Base-by-base conservation (phyloP, 164 flowering plant genomes). In the Vitis labrusca region DNA sequence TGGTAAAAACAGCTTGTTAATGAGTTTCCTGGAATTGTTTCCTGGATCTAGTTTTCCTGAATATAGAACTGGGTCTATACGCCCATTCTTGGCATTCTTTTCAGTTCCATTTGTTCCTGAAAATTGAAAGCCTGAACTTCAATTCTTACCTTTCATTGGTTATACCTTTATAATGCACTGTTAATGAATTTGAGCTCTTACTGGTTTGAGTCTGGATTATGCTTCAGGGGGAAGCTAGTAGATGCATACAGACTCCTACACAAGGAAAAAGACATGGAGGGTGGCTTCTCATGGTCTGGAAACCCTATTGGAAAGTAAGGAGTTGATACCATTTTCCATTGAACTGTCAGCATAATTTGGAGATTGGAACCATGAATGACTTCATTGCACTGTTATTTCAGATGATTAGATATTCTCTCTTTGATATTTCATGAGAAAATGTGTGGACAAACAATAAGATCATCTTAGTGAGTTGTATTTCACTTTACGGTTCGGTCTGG, bases 211-310 rank as follows among this genome's bases (percentile, higher is more conserved):
- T 52, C 15, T 66, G 77, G 50, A 54, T 75, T 60, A 59, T 71
- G 50, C 74, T 79, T 54, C 83, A 93, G 98, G 86, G 98, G 99
- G 63, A 91, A 81, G 82, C 84, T 94, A 68, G 67, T 94, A 54
- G 99, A 94, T 83, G 99, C 97, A 12, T 92, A 94, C 77, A 84
- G 98, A 83, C 79, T 73, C 67, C 78, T 94, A 16, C 91, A 92
- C 79, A 79, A 86, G 78, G 98, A 90, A 32, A 83, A 86, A 76
- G 98, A 94, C 74, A 85, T 84, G 87, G 96, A 94, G 29, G 55
- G 77, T 65, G 99, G 98, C 59, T 92, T 94, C 81, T 92, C 99
- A 8, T 94, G 99, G 99, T 94, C 96, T 6, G 99, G 99, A 67
- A 80, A 94, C 73, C 99, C 99, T 55, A 72, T 92, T 68, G 99